Evolutionary conservation across 2,329 filamentous ascomycete species (phyloP).

Genomic region (Fusarium chlamydosporum): DNA sequence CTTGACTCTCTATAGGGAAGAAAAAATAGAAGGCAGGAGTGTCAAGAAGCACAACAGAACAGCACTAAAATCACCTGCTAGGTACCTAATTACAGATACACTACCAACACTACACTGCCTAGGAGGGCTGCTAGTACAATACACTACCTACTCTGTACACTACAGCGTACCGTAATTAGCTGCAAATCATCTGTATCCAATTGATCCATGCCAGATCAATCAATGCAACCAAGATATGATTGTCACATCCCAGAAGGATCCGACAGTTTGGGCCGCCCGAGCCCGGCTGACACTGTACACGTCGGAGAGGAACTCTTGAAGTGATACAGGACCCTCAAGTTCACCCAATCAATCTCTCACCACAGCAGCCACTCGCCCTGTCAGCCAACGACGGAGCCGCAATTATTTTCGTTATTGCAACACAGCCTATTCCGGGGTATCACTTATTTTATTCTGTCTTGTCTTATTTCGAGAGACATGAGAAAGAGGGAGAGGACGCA

Average conservation of each 20-base stretch:
- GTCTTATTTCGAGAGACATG: neutral
- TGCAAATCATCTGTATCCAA: neutral
- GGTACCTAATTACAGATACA: conserved; percentile 10
- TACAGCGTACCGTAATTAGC: neutral
- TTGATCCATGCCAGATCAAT: conserved; percentile 33
- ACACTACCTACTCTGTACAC: too few species aligned
- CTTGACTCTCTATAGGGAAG: neutral
- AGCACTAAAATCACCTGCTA: conserved; percentile 9
- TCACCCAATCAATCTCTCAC: conserved; percentile 36
- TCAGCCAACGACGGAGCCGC: conserved; percentile 41
- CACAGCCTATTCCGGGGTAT: conserved; percentile 39
- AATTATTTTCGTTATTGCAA: conserved; percentile 48
- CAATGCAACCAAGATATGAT: conserved; percentile 46
- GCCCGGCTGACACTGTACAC: conserved; percentile 44
- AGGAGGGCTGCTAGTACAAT: neutral
- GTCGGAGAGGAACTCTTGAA: conserved; percentile 36
- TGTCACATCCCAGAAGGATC: conserved; percentile 47
- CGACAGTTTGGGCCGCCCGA: conserved; percentile 49
- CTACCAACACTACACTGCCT: conserved; percentile 25
- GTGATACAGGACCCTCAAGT: conserved; percentile 23
- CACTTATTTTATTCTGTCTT: conserved; percentile 10
- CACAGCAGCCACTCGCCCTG: conserved; percentile 47
- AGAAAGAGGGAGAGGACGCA: conserved; percentile 20
- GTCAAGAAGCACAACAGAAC: conserved; percentile 18
- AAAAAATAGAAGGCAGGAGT: conserved; percentile 6